phyloP scores from a whole-genome alignment of 176 grass and related monocot genomes.

The Carex littledalei region DNA sequence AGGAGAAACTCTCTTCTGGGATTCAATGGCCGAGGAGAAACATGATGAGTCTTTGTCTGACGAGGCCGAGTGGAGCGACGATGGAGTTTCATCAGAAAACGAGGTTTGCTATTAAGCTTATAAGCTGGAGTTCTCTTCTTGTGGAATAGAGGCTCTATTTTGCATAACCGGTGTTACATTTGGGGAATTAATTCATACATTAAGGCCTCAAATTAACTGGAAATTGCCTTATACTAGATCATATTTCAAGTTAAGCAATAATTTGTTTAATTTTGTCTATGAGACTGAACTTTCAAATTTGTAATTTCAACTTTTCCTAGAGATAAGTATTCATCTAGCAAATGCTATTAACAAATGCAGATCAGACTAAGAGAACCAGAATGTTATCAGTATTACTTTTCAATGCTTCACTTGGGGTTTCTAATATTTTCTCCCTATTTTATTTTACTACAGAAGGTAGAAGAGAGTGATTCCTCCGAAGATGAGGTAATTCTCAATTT shows the following conservation, averaged over 20 bases:
- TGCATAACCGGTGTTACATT: not conserved
- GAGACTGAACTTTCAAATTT: not conserved
- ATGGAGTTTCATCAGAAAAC: conserved; percentile 1
- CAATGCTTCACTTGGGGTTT: not conserved
- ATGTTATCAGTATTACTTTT: not conserved
- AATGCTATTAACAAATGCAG: not conserved
- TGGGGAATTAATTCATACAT: not conserved
- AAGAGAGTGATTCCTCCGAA: conserved; percentile 86
- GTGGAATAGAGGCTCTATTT: not conserved
- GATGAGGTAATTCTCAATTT: conserved; percentile 58
- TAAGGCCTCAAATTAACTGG: not conserved
- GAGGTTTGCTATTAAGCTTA: not conserved
- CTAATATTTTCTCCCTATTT: not conserved
- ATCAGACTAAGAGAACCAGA: not conserved
- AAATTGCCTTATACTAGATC: not conserved
- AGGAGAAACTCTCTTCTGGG: not conserved
- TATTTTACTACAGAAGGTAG: conserved; percentile 13
- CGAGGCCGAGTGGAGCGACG: conserved; percentile 8
- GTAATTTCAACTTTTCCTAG: not conserved
- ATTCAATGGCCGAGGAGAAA: not conserved
- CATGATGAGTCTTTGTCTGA: not conserved
- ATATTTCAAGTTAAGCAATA: not conserved
- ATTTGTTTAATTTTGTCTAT: not conserved
- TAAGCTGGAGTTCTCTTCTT: not conserved
- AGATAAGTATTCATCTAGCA: not conserved